Evolutionary conservation across 2,329 filamentous ascomycete genomes (phyloP).

Genomic region (Emergomyces pasteurianus): DNA sequence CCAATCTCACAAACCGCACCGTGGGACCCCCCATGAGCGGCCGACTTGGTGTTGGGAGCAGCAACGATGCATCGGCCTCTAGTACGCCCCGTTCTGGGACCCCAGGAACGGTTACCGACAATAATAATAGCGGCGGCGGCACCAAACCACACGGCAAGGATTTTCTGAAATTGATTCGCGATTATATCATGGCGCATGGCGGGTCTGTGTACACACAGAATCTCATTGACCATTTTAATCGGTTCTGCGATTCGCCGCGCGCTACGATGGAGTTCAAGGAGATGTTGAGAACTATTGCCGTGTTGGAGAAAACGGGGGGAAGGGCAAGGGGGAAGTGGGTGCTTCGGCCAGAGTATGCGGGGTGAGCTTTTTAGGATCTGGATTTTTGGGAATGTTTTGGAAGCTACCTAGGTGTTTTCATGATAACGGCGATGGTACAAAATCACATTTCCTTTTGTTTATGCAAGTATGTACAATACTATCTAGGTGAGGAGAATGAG

Average conservation of each 20-base stretch:
- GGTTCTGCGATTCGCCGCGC: constrained; percentile 56
- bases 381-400: not conserved
- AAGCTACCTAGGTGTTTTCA: not conserved
- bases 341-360: constrained; percentile 44
- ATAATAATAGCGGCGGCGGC: not conserved
- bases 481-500: not conserved
- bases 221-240: constrained; percentile 81
- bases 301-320: constrained; percentile 45
- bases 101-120: constrained; percentile 16
- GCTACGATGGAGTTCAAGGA: constrained; percentile 70
- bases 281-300: constrained; percentile 65
- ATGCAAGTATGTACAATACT: not conserved
- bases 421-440: not conserved
- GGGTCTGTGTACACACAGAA: constrained; percentile 72
- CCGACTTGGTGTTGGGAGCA: constrained; percentile 10
- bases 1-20: constrained; percentile 25
- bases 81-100: constrained; percentile 31
- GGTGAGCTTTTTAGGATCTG: not conserved
- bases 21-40: constrained; percentile 1
- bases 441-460: not conserved
- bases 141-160: constrained; percentile 41
- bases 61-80: constrained; percentile 25
- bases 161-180: constrained; percentile 60
- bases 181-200: constrained; percentile 66
- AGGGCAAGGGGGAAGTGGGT: constrained; percentile 45